A percentile compares a stretch with the other conserved stretches of the same genome.
These are phyloP conservation scores for Penicillium alfredii DNA, from an alignment of 495 filamentous ascomycete species.

Conservation along the genomic window DNA sequence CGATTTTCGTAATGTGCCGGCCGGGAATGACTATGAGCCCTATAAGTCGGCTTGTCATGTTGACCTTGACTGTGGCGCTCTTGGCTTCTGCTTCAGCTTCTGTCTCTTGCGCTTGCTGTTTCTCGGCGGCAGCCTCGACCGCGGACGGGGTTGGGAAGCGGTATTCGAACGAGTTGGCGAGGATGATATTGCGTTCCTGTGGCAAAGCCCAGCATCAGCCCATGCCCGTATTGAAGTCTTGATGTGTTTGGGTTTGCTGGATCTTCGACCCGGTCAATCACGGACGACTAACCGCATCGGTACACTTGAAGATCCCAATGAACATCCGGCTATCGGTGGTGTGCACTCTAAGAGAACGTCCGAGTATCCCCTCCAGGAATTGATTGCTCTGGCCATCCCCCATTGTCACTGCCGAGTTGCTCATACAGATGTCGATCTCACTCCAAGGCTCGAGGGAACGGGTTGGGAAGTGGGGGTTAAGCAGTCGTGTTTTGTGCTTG, in stretches of 20 bases:
- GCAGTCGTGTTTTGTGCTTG: too few species aligned
- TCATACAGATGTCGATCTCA: too few species aligned
- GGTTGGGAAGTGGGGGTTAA: too few species aligned
- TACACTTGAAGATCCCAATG: slow-evolving; percentile 86
- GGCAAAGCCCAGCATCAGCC: slow-evolving; percentile 1
- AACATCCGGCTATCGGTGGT: slow-evolving; percentile 85
- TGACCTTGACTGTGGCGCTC: slow-evolving; percentile 44
- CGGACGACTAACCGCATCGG: slow-evolving; percentile 62
- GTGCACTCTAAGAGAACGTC: slow-evolving; percentile 62
- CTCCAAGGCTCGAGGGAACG: too few species aligned
- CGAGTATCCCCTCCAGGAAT: slow-evolving; percentile 44
- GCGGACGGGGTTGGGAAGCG: slow-evolving; percentile 56
- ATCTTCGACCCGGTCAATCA: too few species aligned
- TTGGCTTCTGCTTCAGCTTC: slow-evolving; percentile 24
- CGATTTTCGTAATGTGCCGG: slow-evolving; percentile 76
- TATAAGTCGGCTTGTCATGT: slow-evolving; percentile 79
- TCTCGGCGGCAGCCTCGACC: slow-evolving; percentile 39
- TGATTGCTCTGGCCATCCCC: slow-evolving; percentile 35
- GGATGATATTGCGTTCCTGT: slow-evolving; percentile 78
- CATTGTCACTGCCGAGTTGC: slow-evolving; percentile 23
- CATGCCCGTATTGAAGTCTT: not conserved
- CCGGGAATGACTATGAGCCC: slow-evolving; percentile 90
- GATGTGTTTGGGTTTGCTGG: too few species aligned
- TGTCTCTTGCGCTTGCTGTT: slow-evolving; percentile 12
- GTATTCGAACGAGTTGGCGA: slow-evolving; percentile 82